Evolutionary conservation across 2,329 filamentous ascomycete species (phyloP), one percentile per base, ranked within the genome.

Genomic region (Ceratocystis cacaofunesta): DNA sequence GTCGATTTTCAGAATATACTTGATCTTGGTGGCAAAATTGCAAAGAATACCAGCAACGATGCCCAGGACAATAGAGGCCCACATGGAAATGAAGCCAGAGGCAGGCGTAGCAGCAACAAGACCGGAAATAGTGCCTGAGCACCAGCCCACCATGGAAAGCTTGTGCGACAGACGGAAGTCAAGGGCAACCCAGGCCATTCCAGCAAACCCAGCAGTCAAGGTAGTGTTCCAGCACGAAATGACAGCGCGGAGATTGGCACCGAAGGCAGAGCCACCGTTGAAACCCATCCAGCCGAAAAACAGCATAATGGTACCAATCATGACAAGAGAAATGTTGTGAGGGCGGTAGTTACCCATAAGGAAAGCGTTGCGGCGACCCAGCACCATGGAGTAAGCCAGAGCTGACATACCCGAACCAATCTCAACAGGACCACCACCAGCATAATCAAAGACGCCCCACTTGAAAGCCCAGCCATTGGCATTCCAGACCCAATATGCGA

Each of bases 341-440:
- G 94, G 94, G 70, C 94, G 90, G 84, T 97, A 97, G 83, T 97
- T 97, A 77, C 96, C 85, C 90, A 97, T 96, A 91, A 97, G 96
- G 80, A 91, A 94, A 80, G 97, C 92, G 79, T 96, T 94, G 70
- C 94, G 90, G 73, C 91, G 89, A 70, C 94, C 94, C 68, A 99
- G 88, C 46, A 96, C 86, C 89, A 90, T 88, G 1, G 92, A 96
- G 79, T 97, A 99, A 70, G 94, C 94, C 60, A 97, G 81, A 36
- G 92, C 94, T 55, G 90, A 94, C 77, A 95, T 80, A 74, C 94
- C 94, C 66, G 94, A 97, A 68, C 85, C 89, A 71, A 99, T 97
- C 78, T 99, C 94, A 82, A 99, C 94, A 70, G 94, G 94, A 64
- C 92, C 92, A 72, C 94, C 94, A 69, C 94, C 94, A 62, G 94